Conservation (phyloP, 2,329 filamentous ascomycete genomes). For the Cladosporium austrohemisphaericum region DNA sequence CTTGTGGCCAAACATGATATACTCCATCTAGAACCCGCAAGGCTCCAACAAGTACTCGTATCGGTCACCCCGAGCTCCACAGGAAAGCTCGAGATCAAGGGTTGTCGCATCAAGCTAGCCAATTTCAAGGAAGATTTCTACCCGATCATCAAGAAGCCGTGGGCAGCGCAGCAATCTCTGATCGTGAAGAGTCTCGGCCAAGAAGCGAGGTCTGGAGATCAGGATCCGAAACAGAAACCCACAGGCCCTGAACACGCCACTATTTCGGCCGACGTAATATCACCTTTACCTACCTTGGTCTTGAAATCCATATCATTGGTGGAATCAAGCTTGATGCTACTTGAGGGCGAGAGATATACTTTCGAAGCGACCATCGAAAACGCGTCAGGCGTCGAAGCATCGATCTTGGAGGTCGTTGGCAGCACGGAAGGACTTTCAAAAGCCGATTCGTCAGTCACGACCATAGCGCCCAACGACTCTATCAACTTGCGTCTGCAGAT, state of each 20-base stretch:
- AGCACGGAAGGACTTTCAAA: conserved; percentile 17
- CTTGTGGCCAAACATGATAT: conserved; percentile 65
- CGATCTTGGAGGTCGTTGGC: conserved; percentile 52
- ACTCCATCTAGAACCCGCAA: conserved; percentile 72
- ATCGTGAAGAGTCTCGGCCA: conserved; percentile 62
- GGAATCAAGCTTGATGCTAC: conserved; percentile 83
- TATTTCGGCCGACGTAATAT: conserved; percentile 61
- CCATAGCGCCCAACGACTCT: conserved; percentile 34
- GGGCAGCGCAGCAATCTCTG: conserved; percentile 63
- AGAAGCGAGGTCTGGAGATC: conserved; percentile 4
- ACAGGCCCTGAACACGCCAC: conserved; percentile 16
- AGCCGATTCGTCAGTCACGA: neutral
- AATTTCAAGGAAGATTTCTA: conserved; percentile 81
- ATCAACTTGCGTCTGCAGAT: conserved; percentile 79
- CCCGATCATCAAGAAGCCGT: conserved; percentile 74
- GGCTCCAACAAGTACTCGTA: conserved; percentile 74
- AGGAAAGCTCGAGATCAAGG: conserved; percentile 69
- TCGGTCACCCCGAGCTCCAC: conserved; percentile 62
- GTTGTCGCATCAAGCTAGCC: conserved; percentile 73
- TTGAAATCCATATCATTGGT: conserved; percentile 73
- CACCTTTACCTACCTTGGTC: conserved; percentile 70
- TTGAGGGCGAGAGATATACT: conserved; percentile 78
- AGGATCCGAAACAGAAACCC: neutral
- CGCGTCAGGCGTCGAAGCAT: conserved; percentile 51
- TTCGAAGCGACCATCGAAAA: conserved; percentile 83